Evolutionary conservation across 164 flowering plant genomes (phyloP).

Genomic region (Tetracentron sinense): DNA sequence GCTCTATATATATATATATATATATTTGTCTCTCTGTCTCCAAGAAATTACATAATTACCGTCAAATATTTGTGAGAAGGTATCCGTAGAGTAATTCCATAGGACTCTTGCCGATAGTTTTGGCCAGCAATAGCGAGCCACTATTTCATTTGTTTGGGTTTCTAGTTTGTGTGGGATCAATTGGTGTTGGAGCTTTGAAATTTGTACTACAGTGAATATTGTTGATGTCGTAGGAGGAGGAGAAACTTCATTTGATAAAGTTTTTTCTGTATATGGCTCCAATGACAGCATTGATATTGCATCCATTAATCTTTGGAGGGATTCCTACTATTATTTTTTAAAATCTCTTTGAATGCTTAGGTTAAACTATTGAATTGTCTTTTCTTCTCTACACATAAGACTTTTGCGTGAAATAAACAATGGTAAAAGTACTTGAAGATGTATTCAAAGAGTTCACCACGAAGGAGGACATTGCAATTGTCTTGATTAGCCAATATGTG

Average conservation of each 20-base stretch:
- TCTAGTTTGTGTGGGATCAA: slow-evolving; percentile 72
- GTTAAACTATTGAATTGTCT: too few relatives aligned
- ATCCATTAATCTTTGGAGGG: slow-evolving; percentile 68
- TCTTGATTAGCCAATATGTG: slow-evolving; percentile 94
- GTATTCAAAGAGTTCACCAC: slow-evolving; percentile 94
- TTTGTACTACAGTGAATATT: slow-evolving; percentile 89
- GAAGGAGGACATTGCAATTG: slow-evolving; percentile 87
- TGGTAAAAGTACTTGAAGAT: slow-evolving; percentile 89
- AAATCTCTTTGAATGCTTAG: too few relatives aligned
- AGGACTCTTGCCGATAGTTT: slow-evolving; percentile 76
- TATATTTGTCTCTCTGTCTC: too few relatives aligned
- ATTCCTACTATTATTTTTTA: too few relatives aligned
- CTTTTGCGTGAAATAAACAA: too few relatives aligned
- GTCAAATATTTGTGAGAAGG: slow-evolving; percentile 75
- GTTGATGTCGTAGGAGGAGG: slow-evolving; percentile 67
- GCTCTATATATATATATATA: too few relatives aligned
- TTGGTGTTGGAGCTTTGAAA: slow-evolving; percentile 82
- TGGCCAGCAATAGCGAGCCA: slow-evolving; percentile 90
- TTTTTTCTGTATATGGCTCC: slow-evolving; percentile 92
- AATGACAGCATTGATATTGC: slow-evolving; percentile 72
- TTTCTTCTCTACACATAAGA: too few relatives aligned
- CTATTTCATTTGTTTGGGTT: slow-evolving; percentile 79
- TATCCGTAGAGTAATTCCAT: slow-evolving; percentile 63
- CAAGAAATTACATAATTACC: too few relatives aligned
- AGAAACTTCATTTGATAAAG: slow-evolving; percentile 88